Conservation (phyloP, 371 early-diverging fungal genomes). For the Mucor indicus region DNA sequence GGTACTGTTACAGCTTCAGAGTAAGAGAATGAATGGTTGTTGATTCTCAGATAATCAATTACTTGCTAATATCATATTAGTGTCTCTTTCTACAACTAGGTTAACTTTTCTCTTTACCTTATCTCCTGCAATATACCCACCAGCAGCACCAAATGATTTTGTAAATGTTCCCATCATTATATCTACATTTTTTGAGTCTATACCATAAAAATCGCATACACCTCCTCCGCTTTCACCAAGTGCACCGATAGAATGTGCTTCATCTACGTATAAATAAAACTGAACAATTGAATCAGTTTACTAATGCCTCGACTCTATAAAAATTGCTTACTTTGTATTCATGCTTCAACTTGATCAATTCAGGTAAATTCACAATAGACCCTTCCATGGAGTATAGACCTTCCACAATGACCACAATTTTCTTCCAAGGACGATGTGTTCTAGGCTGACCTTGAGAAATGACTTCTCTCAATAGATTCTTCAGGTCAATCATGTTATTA, state of each 20-base stretch:
- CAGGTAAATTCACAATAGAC: constrained; percentile 88
- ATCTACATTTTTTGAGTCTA: constrained; percentile 92
- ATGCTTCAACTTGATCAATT: constrained; percentile 87
- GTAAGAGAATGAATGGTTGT: constrained; percentile 83
- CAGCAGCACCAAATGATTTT: constrained; percentile 99
- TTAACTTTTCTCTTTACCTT: constrained; percentile 8
- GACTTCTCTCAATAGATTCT: constrained; percentile 81
- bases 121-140: constrained; percentile 94
- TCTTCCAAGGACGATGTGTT: constrained; percentile 99
- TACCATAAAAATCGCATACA: constrained; percentile 93
- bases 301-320: background rate
- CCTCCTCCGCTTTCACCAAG: constrained; percentile 94
- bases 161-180: constrained; percentile 99
- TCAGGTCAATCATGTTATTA: constrained; percentile 84
- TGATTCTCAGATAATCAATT: constrained; percentile 82
- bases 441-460: constrained; percentile 99
- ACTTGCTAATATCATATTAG: constrained; percentile 33
- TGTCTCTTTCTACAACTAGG: background rate
- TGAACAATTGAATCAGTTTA: background rate
- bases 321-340: constrained; percentile 81
- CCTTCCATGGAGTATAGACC: constrained; percentile 99
- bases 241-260: constrained; percentile 99
- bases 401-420: constrained; percentile 98
- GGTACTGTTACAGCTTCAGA: constrained; percentile 94
- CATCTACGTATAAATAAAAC: constrained; percentile 99